phyloP scores from a whole-genome alignment of 768 basidiomycete genomes.

The Agrocybe praecox region DNA sequence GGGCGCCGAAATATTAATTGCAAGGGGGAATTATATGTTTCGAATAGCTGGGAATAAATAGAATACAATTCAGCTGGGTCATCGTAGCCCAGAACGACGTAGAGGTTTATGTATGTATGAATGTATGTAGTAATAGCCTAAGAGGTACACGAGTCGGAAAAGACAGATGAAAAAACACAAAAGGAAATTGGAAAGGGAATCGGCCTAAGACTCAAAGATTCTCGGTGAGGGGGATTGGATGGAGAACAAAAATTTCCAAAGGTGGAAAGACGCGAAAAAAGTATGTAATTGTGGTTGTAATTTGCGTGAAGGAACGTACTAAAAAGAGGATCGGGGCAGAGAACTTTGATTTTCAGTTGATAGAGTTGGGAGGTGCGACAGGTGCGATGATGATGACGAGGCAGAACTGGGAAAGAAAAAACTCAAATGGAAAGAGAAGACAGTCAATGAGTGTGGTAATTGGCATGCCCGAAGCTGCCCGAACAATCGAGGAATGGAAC shows the following conservation, averaged over 20 bases:
- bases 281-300: too few relatives aligned
- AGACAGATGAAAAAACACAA: background rate
- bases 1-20: too few relatives aligned
- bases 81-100: too few relatives aligned
- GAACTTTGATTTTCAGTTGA: background rate
- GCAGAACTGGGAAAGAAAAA: background rate
- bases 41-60: background rate
- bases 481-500: background rate
- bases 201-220: too few relatives aligned
- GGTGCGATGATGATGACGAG: background rate
- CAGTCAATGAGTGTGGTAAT: too few relatives aligned
- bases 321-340: too few relatives aligned
- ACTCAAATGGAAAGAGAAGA: background rate
- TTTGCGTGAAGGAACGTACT: too few relatives aligned
- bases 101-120: background rate
- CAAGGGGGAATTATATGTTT: background rate
- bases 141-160: background rate
- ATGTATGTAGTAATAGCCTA: background rate
- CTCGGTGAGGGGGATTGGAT: too few relatives aligned
- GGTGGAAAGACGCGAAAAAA: too few relatives aligned
- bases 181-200: background rate
- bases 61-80: background rate
- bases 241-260: too few relatives aligned
- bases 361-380: background rate
- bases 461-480: too few relatives aligned